phyloP scores from a whole-genome alignment of 2,329 filamentous ascomycete species.

The Orbilia ellipsospora region DNA sequence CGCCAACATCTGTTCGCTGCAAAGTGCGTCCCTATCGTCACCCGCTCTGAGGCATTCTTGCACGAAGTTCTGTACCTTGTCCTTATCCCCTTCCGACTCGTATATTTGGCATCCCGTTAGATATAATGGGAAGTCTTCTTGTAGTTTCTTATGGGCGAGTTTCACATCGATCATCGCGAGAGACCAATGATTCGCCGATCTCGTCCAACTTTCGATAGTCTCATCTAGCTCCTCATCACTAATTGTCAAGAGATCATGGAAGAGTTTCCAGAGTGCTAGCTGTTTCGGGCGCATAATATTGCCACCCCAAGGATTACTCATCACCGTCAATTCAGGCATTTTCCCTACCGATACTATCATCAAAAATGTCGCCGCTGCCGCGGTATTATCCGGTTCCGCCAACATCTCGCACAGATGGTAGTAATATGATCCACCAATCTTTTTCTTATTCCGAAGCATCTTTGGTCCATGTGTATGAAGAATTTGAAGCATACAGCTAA shows the following conservation, averaged over 20 bases:
- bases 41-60: conserved; percentile 33
- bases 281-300: conserved; percentile 15
- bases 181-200: conserved; percentile 42
- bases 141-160: conserved; percentile 29
- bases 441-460: conserved; percentile 49
- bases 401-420: conserved; percentile 50
- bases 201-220: conserved; percentile 36
- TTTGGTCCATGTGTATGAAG: conserved; percentile 33
- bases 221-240: conserved; percentile 44
- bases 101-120: conserved; percentile 30
- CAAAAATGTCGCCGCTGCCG: conserved; percentile 26
- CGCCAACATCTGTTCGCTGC: background rate
- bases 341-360: conserved; percentile 38
- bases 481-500: conserved; percentile 32
- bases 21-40: conserved; percentile 19
- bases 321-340: conserved; percentile 16
- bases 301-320: conserved; percentile 16
- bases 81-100: conserved; percentile 22
- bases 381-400: conserved; percentile 21
- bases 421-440: conserved; percentile 42
- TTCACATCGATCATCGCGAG: conserved; percentile 38
- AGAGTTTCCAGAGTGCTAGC: conserved; percentile 26
- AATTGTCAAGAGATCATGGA: conserved; percentile 25
- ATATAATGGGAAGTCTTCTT: conserved; percentile 23
- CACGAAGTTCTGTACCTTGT: conserved; percentile 30